Base-by-base conservation (phyloP, 371 early-diverging fungal species). In the Fennellomyces sp. region DNA sequence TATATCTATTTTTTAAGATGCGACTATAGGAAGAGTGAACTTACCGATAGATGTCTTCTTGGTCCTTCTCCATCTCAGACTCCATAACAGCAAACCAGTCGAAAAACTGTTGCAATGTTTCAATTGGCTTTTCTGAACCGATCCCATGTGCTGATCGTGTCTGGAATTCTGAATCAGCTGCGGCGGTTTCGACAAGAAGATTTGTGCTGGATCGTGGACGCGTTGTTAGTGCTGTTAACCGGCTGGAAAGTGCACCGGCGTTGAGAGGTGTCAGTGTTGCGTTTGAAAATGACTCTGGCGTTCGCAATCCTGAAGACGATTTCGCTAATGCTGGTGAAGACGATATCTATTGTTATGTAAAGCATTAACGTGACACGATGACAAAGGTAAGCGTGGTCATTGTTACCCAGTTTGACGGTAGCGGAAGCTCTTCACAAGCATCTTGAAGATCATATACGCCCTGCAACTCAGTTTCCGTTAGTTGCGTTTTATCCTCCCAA, bases 21-120 rank as follows among this genome's bases (percentile, higher is more conserved):
- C n/a, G n/a, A 28, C 10, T 36, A 21, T 48, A 17, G 2, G 11
- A 28, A 31, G 5, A 41, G 21, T 21, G 5, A 30, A 13, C 17
- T 35, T 70, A 83, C 90, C 91, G 68, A 65, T 93, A 93, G 6
- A 88, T 80, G 64, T 93, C 93, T 64, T 92, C 94, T 63, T 91
- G 92, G 55, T 89, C 93, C 47, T 84, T 83, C 55, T 92, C 94
- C 80, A 94, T 91, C 50, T 89, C 87, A 25, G 81, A 70, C 70
- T 95, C 94, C 29, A 91, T 82, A 1, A 58, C 56, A n/a, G 91
- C 82, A 72, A 88, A 94, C 97, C 97, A 96, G 50, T 91, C 89
- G 56, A 94, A 83, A 61, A 96, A 96, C 69, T 95, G 90, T 30
- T 94, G 92, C 0, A 92, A 81, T 0, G 89, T 94, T 35, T 93